Evolutionary conservation across 129 eudicot species (phyloP), one percentile per base, ranked within the genome.

Genomic region (Tagetes patula): DNA sequence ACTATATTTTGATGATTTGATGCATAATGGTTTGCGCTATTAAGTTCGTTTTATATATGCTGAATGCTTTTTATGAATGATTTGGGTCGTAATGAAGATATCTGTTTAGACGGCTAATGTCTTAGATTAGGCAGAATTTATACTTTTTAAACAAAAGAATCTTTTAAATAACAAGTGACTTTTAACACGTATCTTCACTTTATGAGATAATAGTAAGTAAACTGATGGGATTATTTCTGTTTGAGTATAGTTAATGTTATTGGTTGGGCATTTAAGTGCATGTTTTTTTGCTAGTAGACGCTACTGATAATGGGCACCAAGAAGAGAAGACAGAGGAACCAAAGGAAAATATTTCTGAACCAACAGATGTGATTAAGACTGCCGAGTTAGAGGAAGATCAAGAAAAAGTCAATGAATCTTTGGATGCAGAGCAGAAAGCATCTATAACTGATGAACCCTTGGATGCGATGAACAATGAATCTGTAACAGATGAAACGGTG

Each of bases 251-350:
- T 36, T 61, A 10, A 61, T 61, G 45, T 33, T 32, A 7, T 60
- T 61, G 47, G 50, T 6, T 54, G 50, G 34, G 14, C 27, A 4
- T 6, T 39, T 30, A 34, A 34, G 37, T 11, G 36, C 8, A 36
- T 60, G 43, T 61, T 61, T 11, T 61, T 33, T 60, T 27, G 66
- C 45, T 49, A 8, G 46, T 61, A 39, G 67, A 80, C 76, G 83
- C 68, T 58, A 68, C 72, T 0, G 83, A 77, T 75, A 90, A 85
- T 62, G 89, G 96, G 61, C 77, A 82, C 79, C 73, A 77, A 13
- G 82, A 67, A 62, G 86, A 77, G 72, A 80, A 27, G 31, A 74
- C 8, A 59, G 83, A 86, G 43, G 88, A 67, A 43, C 80, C 80
- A 6, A 67, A 71, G 60, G 83, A 80, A 65, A 84, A 75, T 66